Base-by-base conservation (phyloP, 345 rosid genomes). In the Salix koriyanagi region DNA sequence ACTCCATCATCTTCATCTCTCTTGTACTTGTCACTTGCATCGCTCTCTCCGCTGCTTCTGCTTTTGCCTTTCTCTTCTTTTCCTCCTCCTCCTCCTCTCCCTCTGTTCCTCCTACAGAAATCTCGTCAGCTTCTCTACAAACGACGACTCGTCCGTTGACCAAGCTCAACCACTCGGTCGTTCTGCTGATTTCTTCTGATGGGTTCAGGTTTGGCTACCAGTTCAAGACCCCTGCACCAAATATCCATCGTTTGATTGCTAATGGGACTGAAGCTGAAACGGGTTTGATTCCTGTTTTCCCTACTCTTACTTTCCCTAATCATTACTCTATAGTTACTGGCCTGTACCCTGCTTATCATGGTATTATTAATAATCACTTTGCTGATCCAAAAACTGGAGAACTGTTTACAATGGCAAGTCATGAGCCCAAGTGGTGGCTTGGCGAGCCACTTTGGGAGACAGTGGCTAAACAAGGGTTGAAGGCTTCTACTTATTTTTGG, bases 401-500 rank as follows among this genome's bases (percentile, higher is more conserved):
- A 4, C 28, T 61, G 26, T 93, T 95, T 77, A 84, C 81, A 16
- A 93, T 89, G 97, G 74, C 69, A 3, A 93, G 97, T 54, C 97
- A 93, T 42, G 99, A 93, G 67, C 90, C 97, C 48, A 85, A 89
- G 80, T 91, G 99, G 97, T 95, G 97, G 99, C 79, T 95, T 7
- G 99, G 97, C 7, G 99, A 95, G 84, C 97, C 99, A 9, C 69
- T 95, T 7, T 91, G 97, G 99, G 97, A 95, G 74, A 95, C 99
- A 1, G 94, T 91, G 78, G 91, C 72, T 7, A 95, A 89, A 71
- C 97, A 93, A 54, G 97, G 97, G 1, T 77, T 89, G 9, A 88
- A 82, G 66, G 99, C 99, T 23, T 91, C 99, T 39, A 90, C 97
- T 65, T 93, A 84, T 81, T 93, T 95, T 72, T 95, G 99, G 99